Percentiles rank a stretch among this genome's conserved stretches.
Evolutionary conservation across 441 rosid genomes (phyloP).

Genomic region (Erodium moschatum): DNA sequence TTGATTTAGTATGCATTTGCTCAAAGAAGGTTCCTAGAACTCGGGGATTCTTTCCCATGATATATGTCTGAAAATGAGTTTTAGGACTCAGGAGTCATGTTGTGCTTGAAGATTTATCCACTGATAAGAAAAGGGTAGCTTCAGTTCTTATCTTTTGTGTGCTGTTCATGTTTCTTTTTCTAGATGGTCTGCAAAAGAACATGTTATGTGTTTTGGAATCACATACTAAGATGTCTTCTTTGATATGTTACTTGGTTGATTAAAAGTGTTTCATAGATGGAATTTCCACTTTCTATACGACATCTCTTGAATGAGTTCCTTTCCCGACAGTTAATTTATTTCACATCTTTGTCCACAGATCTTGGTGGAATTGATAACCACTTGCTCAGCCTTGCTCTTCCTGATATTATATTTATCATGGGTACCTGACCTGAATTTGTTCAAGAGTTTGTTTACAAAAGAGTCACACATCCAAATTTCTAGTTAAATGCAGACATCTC

Average conservation of each 20-base stretch:
- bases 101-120: neutral
- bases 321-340: neutral
- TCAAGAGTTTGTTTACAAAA: neutral
- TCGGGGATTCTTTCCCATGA: neutral
- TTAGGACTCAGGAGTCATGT: neutral
- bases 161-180: neutral
- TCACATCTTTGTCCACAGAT: neutral
- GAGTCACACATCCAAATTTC: slow-evolving; percentile 12
- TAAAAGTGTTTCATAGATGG: neutral
- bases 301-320: neutral
- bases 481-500: slow-evolving; percentile 40
- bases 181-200: neutral
- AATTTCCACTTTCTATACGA: neutral
- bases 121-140: neutral
- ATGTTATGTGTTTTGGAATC: neutral
- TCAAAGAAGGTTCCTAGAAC: neutral
- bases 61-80: neutral
- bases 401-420: neutral
- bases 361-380: neutral
- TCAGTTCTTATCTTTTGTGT: neutral
- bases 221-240: neutral
- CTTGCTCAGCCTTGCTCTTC: neutral
- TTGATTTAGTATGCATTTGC: neutral
- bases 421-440: neutral
- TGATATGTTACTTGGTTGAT: neutral